Evolutionary conservation across 2,329 filamentous ascomycete species (phyloP), one percentile per base, ranked within the genome.

Genomic region (Epichloe gansuensis): DNA sequence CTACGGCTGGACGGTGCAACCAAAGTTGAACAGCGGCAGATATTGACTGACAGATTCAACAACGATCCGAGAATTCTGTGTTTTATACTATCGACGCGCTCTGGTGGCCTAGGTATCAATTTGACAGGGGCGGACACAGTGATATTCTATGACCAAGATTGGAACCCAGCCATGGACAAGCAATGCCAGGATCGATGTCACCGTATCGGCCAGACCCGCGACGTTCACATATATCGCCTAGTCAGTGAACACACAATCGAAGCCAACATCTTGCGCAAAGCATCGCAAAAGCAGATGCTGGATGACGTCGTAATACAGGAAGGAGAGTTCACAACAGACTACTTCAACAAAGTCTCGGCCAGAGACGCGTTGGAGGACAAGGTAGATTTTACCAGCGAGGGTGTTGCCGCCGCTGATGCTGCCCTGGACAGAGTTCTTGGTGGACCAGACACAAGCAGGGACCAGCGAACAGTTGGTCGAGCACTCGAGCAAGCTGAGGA

Each of bases 161-260:
- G 94, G 94, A 98, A 98, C 62, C 93, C 93, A 0, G 93, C 94
- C 49, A 98, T 98, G 93, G 93, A 98, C 72, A 95, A 95, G 68
- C 93, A 98, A 68, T 98, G 93, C 62, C 94, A 98, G 70, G 94
- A 98, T 66, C 82, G 93, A 61, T 94, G 89, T 61, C 93, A 98
- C 70, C 88, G 93, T 58, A 98, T 98, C 59, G 93, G 93, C 2
- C 93, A 98, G 68, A 97, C 93, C 0, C 84, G 93, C 34, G 93
- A 98, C 65, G 93, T 98, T 35, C 91, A 97, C 66, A 97, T 98
- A 54, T 98, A 97, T 71, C 89, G 91, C 2, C 82, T 97, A 21
- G 83, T 95, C 8, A 93, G 89, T 11, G 85, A 96, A 62, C 85
- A 94, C 63, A 98, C 93, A 0, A 97, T 98, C 54, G 93, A 98